Conservation (phyloP, 495 filamentous ascomycete genomes). For the Glarea lozoyensis region DNA sequence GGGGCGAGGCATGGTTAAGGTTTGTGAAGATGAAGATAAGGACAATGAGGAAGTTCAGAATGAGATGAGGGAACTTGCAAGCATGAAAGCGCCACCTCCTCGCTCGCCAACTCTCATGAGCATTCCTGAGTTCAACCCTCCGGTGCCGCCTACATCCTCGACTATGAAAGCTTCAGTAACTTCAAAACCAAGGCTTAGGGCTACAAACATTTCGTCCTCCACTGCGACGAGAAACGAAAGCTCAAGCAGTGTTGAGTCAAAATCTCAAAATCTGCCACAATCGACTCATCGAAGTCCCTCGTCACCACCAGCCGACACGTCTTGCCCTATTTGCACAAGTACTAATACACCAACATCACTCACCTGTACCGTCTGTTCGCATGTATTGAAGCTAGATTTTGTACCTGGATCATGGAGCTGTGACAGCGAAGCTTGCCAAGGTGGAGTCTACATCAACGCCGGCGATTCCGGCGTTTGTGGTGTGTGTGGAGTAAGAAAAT, state of each 20-base stretch:
- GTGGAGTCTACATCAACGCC: slow-evolving; percentile 50
- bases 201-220: background rate
- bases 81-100: slow-evolving; percentile 1
- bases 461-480: slow-evolving; percentile 58
- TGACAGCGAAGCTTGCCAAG: slow-evolving; percentile 39
- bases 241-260: background rate
- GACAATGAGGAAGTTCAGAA: slow-evolving; percentile 15
- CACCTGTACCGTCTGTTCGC: slow-evolving; percentile 55
- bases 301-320: background rate
- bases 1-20: slow-evolving; percentile 53
- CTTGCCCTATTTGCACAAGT: slow-evolving; percentile 57
- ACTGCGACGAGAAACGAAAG: slow-evolving; percentile 3
- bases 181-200: background rate
- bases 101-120: background rate
- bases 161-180: slow-evolving; percentile 1
- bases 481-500: slow-evolving; percentile 45
- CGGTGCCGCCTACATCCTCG: background rate
- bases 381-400: slow-evolving; percentile 47
- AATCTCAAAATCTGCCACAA: background rate
- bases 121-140: too few relatives aligned
- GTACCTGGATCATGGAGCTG: slow-evolving; percentile 52
- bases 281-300: background rate
- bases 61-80: slow-evolving; percentile 14
- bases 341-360: slow-evolving; percentile 37
- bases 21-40: slow-evolving; percentile 60